phyloP scores from a whole-genome alignment of 352 stramenopile genomes.

The Peronospora destructor region DNA sequence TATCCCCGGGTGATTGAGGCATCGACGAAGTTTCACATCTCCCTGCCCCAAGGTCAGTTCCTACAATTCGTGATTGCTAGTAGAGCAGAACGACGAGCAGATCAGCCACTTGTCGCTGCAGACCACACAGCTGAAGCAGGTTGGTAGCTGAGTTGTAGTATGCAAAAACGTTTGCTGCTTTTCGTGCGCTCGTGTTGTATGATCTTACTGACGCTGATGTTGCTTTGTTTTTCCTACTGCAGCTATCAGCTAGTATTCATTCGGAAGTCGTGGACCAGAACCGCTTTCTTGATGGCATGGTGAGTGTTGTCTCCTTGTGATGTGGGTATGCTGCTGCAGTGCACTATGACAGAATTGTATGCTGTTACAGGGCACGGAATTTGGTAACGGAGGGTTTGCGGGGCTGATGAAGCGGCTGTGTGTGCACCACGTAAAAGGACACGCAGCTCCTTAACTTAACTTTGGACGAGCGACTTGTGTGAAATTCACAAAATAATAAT shows the following conservation, averaged over 20 bases:
- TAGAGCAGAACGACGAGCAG: constrained; percentile 82
- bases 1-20: no score
- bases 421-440: no score
- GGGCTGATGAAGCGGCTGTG: constrained; percentile 79
- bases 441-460: no score
- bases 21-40: no score
- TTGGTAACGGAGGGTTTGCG: constrained; percentile 76
- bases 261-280: constrained; percentile 78
- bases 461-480: no score
- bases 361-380: constrained; percentile 60
- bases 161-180: background rate
- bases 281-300: constrained; percentile 75
- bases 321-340: background rate
- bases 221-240: constrained; percentile 8
- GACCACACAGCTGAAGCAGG: constrained; percentile 82
- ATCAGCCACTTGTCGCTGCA: constrained; percentile 84
- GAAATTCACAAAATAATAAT: no score
- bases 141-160: constrained; percentile 22
- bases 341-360: background rate
- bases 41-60: no score
- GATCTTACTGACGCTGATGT: background rate
- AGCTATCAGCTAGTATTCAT: constrained; percentile 79
- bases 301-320: constrained; percentile 18
- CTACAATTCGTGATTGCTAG: no score
- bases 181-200: background rate